These are phyloP conservation scores for Plasmodium coatneyi DNA, from an alignment of 169 alveolate genomes.

Conservation along the genomic window DNA sequence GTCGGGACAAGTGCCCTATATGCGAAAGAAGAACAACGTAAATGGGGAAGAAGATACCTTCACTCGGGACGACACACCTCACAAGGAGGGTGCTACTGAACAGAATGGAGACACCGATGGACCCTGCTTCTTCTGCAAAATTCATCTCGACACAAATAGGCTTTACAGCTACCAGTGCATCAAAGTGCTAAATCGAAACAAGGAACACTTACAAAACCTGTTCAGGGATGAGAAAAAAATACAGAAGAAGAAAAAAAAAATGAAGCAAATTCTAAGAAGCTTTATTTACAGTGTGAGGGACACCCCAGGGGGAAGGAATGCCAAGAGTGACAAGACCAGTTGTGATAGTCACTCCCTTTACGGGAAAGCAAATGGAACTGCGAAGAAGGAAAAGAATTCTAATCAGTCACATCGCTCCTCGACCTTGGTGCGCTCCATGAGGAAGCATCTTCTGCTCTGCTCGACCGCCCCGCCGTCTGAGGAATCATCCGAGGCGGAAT, in stretches of 20 bases:
- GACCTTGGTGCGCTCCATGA: background rate
- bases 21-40: background rate
- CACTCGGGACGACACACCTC: background rate
- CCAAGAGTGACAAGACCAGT: background rate
- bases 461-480: background rate
- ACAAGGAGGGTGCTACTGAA: background rate
- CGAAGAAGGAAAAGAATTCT: background rate
- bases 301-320: background rate
- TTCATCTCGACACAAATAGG: background rate
- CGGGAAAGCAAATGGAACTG: background rate
- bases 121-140: conserved; percentile 37
- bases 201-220: conserved; percentile 9
- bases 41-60: background rate
- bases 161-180: conserved; percentile 29
- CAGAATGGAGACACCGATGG: background rate
- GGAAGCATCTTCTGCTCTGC: background rate
- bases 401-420: background rate
- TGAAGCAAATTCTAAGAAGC: background rate
- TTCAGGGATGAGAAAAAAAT: conserved; percentile 48
- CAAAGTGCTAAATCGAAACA: conserved; percentile 15
- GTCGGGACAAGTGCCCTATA: background rate
- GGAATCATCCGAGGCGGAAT: background rate
- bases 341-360: background rate
- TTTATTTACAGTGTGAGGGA: background rate
- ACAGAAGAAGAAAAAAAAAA: conserved; percentile 11